These are phyloP conservation scores for Oryza nivara DNA, from an alignment of 176 grass and related monocot genomes.

Conservation along the genomic window DNA sequence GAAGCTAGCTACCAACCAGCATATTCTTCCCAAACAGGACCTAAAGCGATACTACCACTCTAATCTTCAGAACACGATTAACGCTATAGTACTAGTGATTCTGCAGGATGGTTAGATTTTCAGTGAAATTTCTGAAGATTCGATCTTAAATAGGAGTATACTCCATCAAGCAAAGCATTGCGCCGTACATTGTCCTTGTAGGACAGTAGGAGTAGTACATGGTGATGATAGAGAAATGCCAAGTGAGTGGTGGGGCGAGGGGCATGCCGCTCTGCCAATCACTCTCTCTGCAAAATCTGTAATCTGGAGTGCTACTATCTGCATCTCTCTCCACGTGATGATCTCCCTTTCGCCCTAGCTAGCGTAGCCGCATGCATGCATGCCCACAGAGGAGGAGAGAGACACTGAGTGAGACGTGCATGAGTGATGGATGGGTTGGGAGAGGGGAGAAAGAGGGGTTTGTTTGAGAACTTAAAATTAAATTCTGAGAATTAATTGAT, in stretches of 20 bases:
- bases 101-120: background rate
- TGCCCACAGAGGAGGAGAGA: background rate
- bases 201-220: too few species aligned
- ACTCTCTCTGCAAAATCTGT: background rate
- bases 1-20: too few species aligned
- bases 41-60: background rate
- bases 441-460: too few species aligned
- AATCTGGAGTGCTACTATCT: too few species aligned
- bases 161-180: background rate
- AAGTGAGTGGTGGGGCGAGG: background rate
- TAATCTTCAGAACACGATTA: background rate
- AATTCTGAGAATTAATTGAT: too few species aligned
- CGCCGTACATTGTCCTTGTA: background rate
- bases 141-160: background rate
- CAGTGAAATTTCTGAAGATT: background rate
- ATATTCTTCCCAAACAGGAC: too few species aligned
- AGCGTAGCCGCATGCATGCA: background rate
- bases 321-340: constrained; percentile 23
- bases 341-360: background rate
- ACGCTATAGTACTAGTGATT: background rate
- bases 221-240: background rate
- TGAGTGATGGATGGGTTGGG: constrained; percentile 20
- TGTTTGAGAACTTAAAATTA: too few species aligned
- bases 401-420: background rate
- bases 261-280: background rate